A percentile compares a stretch with the other conserved stretches of the same genome.
Evolutionary conservation across 2,329 filamentous ascomycete species (phyloP).

Genomic region (Pestalotiopsis sp.): DNA sequence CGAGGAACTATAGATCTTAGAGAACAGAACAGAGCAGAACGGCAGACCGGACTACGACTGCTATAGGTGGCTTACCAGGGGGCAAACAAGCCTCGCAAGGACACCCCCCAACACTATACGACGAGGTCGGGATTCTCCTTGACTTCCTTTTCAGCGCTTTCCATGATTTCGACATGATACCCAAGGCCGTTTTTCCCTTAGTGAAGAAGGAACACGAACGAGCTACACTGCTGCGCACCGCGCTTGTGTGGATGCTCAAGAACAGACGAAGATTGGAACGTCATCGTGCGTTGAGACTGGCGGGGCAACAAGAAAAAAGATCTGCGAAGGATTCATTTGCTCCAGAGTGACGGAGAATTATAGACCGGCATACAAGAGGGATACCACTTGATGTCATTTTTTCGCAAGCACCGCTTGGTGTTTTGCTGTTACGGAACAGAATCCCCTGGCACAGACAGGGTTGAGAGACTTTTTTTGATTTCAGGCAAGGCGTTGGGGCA

Average conservation of each 20-base stretch:
- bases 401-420: background rate
- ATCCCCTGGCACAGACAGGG: background rate
- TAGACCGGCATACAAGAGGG: background rate
- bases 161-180: background rate
- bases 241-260: background rate
- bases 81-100: background rate
- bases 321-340: background rate
- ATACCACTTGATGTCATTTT: background rate
- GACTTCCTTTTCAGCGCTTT: background rate
- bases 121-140: background rate
- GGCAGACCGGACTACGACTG: background rate
- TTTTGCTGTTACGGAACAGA: background rate
- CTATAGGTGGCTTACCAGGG: background rate
- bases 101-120: background rate
- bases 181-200: background rate
- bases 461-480: background rate
- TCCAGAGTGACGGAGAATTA: background rate
- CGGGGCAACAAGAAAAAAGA: background rate
- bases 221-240: background rate
- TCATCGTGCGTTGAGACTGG: background rate
- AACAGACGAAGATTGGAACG: background rate
- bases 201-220: background rate
- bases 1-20: slow-evolving; percentile 4
- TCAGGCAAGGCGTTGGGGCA: background rate
- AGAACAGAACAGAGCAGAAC: slow-evolving; percentile 2